Base-by-base conservation (phyloP, 805 yeast species). In the Wickerhamiella hasegawae region DNA sequence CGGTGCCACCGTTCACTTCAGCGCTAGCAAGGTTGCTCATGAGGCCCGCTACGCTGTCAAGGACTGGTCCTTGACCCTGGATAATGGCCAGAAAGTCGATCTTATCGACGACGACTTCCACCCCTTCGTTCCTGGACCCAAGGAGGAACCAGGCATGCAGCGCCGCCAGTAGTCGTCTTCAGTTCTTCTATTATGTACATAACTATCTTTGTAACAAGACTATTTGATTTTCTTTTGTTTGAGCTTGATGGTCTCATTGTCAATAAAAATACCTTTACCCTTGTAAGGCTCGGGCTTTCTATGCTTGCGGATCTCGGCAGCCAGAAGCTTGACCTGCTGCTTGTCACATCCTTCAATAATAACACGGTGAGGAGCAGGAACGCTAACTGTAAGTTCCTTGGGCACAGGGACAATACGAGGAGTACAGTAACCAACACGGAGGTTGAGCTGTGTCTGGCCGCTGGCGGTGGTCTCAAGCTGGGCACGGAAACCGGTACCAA, bases 231-330 rank as follows among this genome's bases (percentile, higher is more conserved):
- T 87, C 69, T 82, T 82, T 47, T 77, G 82, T 69, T 90, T 90
- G 53, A 87, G 66, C 54, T 73, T 76, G 57, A 90, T 78, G 33
- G 92, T 83, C 63, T 90, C 97, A 51, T 74, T 79, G 57, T 85
- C 80, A 34, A 90, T 77, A 54, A 78, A 90, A 33, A 90, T 78
- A 53, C 99, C 99, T 49, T 92, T 92, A 54, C 98, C 98, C 63
- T 90, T 90, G 59, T 90, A 90, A 27, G 96, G 96, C 62, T 90
- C 99, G 31, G 99, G 99, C 41, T 93, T 93, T 55, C 81, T 82
- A 65, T 73, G 73, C 48, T 71, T 71, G 57, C 97, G 76, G 45
- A 90, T 66, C 38, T 73, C 71, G 12, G 94, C 94, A 15, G 97
- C 98, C 58, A 81, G 83, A 36, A 76, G 66, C 52, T 73, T 77